Conservation (phyloP, 2,329 filamentous ascomycete species). For the Dactylellina haptotyla region DNA sequence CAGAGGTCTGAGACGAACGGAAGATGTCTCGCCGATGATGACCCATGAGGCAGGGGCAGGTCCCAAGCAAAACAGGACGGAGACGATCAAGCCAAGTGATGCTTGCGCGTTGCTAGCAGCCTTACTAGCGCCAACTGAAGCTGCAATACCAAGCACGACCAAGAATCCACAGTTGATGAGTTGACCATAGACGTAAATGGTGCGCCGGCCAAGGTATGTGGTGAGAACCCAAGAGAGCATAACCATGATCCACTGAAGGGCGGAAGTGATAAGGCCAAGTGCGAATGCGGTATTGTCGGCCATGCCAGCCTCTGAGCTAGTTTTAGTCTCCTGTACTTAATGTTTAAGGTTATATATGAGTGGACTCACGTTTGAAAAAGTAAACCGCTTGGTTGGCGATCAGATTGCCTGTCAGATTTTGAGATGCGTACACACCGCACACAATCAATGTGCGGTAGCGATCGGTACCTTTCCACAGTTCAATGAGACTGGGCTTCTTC, state of each 20-base stretch:
- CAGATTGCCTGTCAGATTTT: conserved; percentile 62
- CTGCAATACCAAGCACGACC: conserved; percentile 70
- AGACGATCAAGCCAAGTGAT: conserved; percentile 67
- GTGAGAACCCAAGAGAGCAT: conserved; percentile 76
- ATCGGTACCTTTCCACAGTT: conserved; percentile 85
- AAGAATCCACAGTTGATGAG: conserved; percentile 68
- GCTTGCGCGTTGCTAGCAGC: conserved; percentile 65
- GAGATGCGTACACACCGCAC: conserved; percentile 64
- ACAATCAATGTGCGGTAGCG: conserved; percentile 79
- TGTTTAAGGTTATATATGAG: conserved; percentile 58
- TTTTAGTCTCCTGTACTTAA: conserved; percentile 59
- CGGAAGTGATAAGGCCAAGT: conserved; percentile 69
- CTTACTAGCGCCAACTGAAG: conserved; percentile 66
- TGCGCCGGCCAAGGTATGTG: conserved; percentile 71
- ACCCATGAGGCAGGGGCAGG: conserved; percentile 67
- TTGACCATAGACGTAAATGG: conserved; percentile 73
- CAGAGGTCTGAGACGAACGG: conserved; percentile 64
- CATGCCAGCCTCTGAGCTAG: conserved; percentile 63
- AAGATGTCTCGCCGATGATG: conserved; percentile 63
- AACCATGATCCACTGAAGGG: conserved; percentile 71
- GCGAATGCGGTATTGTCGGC: conserved; percentile 60
- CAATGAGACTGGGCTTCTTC: conserved; percentile 75
- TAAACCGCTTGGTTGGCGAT: conserved; percentile 60
- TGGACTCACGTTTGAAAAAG: conserved; percentile 63
- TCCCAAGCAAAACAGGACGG: conserved; percentile 68